Evolutionary conservation across 169 alveolate species (phyloP).

Genomic region (Plasmodium cynomolgi): DNA sequence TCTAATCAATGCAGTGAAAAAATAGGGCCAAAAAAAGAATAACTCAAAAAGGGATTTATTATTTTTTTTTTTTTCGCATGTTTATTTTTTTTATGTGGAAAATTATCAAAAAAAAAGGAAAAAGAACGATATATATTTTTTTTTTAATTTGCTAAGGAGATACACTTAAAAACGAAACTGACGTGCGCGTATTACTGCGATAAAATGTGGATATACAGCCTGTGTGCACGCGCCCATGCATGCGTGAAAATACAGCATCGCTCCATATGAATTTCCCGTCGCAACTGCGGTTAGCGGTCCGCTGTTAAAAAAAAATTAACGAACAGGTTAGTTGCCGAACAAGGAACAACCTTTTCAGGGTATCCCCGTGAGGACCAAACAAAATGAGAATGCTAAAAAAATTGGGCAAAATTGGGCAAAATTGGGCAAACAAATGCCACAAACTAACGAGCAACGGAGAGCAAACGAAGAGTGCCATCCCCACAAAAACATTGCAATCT

Average conservation of each 20-base stretch:
- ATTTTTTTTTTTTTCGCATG: neutral
- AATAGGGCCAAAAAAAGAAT: neutral
- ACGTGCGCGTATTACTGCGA: neutral
- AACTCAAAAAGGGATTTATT: neutral
- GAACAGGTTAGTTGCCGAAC: neutral
- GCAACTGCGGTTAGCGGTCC: neutral
- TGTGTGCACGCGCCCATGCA: neutral
- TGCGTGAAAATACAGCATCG: neutral
- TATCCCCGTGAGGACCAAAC: neutral
- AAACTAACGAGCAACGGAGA: neutral
- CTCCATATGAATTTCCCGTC: neutral
- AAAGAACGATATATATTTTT: neutral
- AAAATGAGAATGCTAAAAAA: neutral
- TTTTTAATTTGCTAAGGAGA: neutral
- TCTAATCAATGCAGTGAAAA: neutral
- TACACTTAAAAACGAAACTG: neutral
- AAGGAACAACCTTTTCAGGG: neutral
- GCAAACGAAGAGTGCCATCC: neutral
- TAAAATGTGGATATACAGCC: neutral
- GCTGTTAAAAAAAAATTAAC: neutral
- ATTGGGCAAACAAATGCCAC: neutral
- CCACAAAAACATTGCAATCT: neutral
- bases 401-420: neutral
- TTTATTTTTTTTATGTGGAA: neutral
- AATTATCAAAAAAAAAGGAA: neutral